Evolutionary conservation across 257 asterid species (phyloP), one percentile per base, ranked within the genome.

Genomic region (Nemophila menziesii): DNA sequence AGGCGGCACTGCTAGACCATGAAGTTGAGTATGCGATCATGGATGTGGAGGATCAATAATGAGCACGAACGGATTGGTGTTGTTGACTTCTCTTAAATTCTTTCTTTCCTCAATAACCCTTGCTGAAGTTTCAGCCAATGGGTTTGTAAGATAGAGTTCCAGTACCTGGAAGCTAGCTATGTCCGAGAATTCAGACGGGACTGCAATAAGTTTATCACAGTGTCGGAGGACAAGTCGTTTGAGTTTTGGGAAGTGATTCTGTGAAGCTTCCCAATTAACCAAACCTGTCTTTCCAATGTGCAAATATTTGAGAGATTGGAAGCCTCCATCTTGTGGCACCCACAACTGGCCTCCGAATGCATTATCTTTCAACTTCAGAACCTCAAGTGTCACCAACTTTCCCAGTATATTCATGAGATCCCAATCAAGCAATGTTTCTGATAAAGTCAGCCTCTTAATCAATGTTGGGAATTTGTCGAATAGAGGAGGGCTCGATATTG

Each of bases 361-460:
- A 11, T 20, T 29, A 23, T 47, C 52, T 22, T 44, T 18, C 39
- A 45, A 33, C 45, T 39, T 40, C 4, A 23, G 61, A 11, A 39
- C 46, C 43, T 39, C 29, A 15, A 46, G 54, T 20, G 5, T 13
- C 19, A 14, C n/a, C 3, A 46, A 16, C 13, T 27, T 46, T 16
- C 52, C 43, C 11, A 56, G 36, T 3, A 5, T 19, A 4, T 39
- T 8, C 47, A 47, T 29, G 9, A 43, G 34, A 0, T 22, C 16
- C 82, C 82, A 73, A 0, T 52, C 49, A 1, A 73, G 64, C 41
- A 39, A 46, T 0, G 72, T 68, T 1, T 39, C 46, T 17, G 45
- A 19, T 33, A 73, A 19, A 3, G 61, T 53, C 23, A 50, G 48
- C 43, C n/a, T 58, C 15, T 42, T 43, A n/a, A 58, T 26, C 41